These are phyloP conservation scores for Darksidea phi DNA, from an alignment of 495 filamentous ascomycete species.

Conservation along the genomic window DNA sequence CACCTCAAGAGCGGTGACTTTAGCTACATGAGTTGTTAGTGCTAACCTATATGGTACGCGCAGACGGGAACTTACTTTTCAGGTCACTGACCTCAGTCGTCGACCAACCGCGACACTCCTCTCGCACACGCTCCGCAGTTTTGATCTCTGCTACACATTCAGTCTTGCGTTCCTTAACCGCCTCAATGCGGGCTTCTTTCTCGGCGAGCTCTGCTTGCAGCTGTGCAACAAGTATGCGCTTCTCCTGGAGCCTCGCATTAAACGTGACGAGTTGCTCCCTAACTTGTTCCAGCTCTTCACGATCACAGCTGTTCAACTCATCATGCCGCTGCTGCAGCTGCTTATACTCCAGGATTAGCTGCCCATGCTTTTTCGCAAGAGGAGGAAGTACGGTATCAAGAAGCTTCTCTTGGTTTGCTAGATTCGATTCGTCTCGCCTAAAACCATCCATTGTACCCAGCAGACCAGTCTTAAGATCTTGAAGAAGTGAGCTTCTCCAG, in stretches of 20 bases:
- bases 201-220: conserved; percentile 62
- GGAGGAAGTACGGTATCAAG: conserved; percentile 64
- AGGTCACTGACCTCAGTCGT: conserved; percentile 69
- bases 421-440: conserved; percentile 66
- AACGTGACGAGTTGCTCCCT: conserved; percentile 61
- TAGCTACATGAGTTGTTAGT: conserved; percentile 48
- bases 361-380: conserved; percentile 57
- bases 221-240: conserved; percentile 61
- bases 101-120: conserved; percentile 88
- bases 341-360: conserved; percentile 60
- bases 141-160: conserved; percentile 70
- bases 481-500: conserved; percentile 90
- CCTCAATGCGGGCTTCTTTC: conserved; percentile 60
- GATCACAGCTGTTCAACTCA: conserved; percentile 76
- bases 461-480: conserved; percentile 76
- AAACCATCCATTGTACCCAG: conserved; percentile 71
- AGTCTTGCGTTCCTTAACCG: conserved; percentile 62
- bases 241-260: conserved; percentile 67
- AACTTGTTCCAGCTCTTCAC: conserved; percentile 67
- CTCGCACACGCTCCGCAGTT: conserved; percentile 78
- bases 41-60: background rate
- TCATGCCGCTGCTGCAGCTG: conserved; percentile 67
- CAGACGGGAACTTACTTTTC: conserved; percentile 57
- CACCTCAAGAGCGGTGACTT: conserved; percentile 65
- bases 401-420: conserved; percentile 65